Evolutionary conservation across 352 stramenopile genomes (phyloP).

Genomic region (Pythium phragmiticola): DNA sequence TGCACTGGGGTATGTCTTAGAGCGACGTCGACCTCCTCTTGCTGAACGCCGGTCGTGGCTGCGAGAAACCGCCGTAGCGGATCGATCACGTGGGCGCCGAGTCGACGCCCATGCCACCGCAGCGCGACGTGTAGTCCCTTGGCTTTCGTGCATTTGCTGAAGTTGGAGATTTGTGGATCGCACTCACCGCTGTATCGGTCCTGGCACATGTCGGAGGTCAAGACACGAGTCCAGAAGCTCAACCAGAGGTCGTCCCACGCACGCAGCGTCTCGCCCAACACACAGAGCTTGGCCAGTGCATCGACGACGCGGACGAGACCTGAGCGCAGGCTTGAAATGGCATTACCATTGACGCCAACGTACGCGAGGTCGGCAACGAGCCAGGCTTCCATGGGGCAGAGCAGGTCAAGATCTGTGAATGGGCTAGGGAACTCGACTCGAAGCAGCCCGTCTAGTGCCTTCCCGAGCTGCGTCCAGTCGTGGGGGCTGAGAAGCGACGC

Average conservation of each 20-base stretch:
- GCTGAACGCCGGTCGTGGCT: background rate
- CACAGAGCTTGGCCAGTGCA: background rate
- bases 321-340: background rate
- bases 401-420: constrained; percentile 1
- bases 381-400: background rate
- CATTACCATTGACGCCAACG: background rate
- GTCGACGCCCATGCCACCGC: background rate
- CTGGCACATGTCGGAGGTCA: constrained; percentile 6
- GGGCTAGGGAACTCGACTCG: background rate
- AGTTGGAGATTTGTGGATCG: background rate
- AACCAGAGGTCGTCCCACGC: background rate
- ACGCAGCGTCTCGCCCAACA: background rate
- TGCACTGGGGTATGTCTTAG: background rate
- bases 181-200: background rate
- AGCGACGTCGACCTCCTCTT: background rate
- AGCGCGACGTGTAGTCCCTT: constrained; percentile 2
- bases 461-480: background rate
- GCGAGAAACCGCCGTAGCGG: background rate
- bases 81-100: background rate
- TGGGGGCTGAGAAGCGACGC: background rate
- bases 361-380: constrained; percentile 3
- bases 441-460: background rate
- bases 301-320: background rate
- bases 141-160: background rate
- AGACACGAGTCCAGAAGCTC: background rate